Evolutionary conservation across 371 early-diverging fungal species (phyloP), one percentile per base, ranked within the genome.

Genomic region (Entomophthora muscae): DNA sequence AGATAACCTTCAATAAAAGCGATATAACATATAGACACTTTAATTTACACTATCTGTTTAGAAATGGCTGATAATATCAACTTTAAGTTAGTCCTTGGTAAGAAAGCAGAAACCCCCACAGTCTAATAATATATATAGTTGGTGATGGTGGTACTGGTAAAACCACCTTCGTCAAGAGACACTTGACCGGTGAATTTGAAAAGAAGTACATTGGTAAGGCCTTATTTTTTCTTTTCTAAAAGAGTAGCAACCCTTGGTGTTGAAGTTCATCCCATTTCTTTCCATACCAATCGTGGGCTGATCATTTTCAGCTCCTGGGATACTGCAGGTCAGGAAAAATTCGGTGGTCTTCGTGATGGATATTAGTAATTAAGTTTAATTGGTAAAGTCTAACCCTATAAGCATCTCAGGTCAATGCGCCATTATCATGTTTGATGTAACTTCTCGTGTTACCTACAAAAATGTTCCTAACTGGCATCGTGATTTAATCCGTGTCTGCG

Each of bases 71-170:
- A 75, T 55, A 69, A 69, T 58, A 88, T 90, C 68, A 82, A 82
- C 66, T 89, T 90, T 76, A 90, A 89, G 74, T 85, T 90, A 61
- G 90, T 90, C 61, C 83, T 90, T 67, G 84, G 83, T 83, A 76
- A 64, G 29, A n/a, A n/a, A n/a, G n/a, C n/a, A n/a, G n/a, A n/a
- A n/a, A n/a, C n/a, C 10, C 57, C 17, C 59, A 23, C 42, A 67
- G 68, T 55, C 63, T 54, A 21, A 53, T 51, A 64, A 52, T 13
- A 54, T 52, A 58, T 26, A 62, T 84, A 79, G 97, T 99, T 72
- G 99, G 99, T 67, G 99, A 99, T 77, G 99, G 99, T 77, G 99
- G 99, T 80, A 98, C 98, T 65, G 99, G 99, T 69, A 99, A 99
- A 82, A 99, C 99, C 69, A 99, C 99, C 67, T 99, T 97, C 73